Conservation (phyloP, 1,284 basidiomycete genomes). For the Golubevia sp. region DNA sequence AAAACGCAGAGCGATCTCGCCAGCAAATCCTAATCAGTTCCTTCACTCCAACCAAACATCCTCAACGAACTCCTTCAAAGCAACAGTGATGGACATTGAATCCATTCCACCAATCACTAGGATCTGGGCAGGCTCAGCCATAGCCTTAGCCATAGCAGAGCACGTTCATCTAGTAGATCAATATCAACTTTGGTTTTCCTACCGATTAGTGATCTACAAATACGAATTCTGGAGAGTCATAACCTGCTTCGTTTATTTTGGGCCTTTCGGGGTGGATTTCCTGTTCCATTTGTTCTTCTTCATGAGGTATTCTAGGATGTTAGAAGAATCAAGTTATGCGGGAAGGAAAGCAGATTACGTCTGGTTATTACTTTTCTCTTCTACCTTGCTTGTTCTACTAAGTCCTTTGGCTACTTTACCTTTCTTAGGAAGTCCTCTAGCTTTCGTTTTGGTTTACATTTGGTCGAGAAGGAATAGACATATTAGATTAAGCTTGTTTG, state of each 20-base stretch:
- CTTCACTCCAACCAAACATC: too few species aligned
- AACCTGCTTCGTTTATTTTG: conserved; percentile 96
- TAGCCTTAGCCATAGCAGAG: conserved; percentile 35
- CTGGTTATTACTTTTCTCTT: conserved; percentile 81
- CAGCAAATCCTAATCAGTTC: too few species aligned
- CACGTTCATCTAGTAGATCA: conserved; percentile 38
- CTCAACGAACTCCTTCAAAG: too few species aligned
- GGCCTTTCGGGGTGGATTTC: conserved; percentile 88
- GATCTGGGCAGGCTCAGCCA: conserved; percentile 32
- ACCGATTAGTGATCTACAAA: conserved; percentile 31
- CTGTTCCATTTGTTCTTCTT: conserved; percentile 98
- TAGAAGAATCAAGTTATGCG: conserved; percentile 93
- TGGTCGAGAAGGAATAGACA: conserved; percentile 94
- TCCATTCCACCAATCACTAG: conserved; percentile 48
- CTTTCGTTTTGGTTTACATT: conserved; percentile 82
- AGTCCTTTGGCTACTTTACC: conserved; percentile 61
- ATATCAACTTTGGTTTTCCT: conserved; percentile 51
- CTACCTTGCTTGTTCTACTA: conserved; percentile 67
- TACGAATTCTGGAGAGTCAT: conserved; percentile 80
- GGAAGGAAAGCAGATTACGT: conserved; percentile 89
- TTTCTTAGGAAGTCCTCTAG: conserved; percentile 30
- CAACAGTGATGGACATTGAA: conserved; percentile 58
- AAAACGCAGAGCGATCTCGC: too few species aligned
- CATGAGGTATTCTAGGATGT: conserved; percentile 92
- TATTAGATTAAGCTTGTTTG: conserved; percentile 92